These are phyloP conservation scores for Adansonia gregorii DNA, from an alignment of 441 rosid species.

Conservation along the genomic window DNA sequence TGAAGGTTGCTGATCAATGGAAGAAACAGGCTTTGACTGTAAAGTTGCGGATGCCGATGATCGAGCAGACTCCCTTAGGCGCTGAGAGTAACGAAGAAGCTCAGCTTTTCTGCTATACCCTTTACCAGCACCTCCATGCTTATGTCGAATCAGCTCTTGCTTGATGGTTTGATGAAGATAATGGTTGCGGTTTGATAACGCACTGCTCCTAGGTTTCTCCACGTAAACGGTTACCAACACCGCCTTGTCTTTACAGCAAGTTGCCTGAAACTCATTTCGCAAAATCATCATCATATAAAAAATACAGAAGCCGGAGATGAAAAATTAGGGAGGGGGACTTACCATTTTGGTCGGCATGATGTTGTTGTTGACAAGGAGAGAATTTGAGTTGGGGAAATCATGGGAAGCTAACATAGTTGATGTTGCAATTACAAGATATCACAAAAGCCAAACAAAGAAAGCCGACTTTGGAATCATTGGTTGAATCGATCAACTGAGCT, in stretches of 20 bases:
- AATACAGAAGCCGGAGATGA: neutral
- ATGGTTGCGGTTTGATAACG: conserved; percentile 25
- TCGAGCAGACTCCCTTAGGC: conserved; percentile 40
- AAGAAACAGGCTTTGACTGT: conserved; percentile 30
- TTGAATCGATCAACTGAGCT: conserved; percentile 25
- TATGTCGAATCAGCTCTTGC: conserved; percentile 17
- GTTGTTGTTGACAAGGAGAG: neutral
- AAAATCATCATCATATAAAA: neutral
- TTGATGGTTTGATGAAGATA: conserved; percentile 13
- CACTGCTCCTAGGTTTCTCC: conserved; percentile 42
- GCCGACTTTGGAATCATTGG: conserved; percentile 32
- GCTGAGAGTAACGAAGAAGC: conserved; percentile 46
- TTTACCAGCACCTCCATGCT: conserved; percentile 26
- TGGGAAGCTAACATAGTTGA: neutral
- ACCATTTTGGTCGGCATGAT: conserved; percentile 32
- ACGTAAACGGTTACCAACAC: conserved; percentile 41
- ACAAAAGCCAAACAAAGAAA: conserved; percentile 24
- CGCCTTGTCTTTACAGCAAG: conserved; percentile 26
- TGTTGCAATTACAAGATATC: neutral
- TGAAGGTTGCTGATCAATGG: conserved; percentile 28
- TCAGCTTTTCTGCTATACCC: conserved; percentile 42
- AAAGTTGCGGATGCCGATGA: conserved; percentile 19
- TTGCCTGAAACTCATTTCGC: conserved; percentile 38
- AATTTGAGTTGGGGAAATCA: conserved; percentile 12
- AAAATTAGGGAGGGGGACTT: neutral